Percentiles rank a stretch among this genome's conserved stretches.
Evolutionary conservation across 2,329 filamentous ascomycete genomes (phyloP).

Genomic region (Coniella lustricola): DNA sequence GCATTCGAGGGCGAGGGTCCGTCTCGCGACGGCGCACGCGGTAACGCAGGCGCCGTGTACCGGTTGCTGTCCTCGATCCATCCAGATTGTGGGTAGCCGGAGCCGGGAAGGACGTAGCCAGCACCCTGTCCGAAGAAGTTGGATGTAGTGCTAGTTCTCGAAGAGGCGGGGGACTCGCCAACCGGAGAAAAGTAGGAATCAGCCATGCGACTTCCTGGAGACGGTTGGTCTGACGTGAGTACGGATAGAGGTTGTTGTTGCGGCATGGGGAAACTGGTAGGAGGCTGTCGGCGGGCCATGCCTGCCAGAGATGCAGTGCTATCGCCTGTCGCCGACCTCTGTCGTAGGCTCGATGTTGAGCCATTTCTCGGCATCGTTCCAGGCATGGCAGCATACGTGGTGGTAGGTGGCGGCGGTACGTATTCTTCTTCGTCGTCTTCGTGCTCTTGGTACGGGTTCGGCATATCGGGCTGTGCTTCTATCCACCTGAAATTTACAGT

Average conservation of each 20-base stretch:
- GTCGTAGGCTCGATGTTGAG: conserved; percentile 68
- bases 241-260: conserved; percentile 57
- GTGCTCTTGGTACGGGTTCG: conserved; percentile 72
- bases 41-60: conserved; percentile 83
- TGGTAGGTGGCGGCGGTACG: conserved; percentile 16
- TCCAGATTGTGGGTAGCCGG: conserved; percentile 58
- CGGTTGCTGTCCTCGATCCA: conserved; percentile 72
- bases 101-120: conserved; percentile 64
- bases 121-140: conserved; percentile 56
- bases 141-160: conserved; percentile 67
- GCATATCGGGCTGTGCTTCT: conserved; percentile 58
- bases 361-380: conserved; percentile 55
- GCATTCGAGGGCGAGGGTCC: conserved; percentile 57
- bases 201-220: conserved; percentile 54
- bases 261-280: conserved; percentile 62
- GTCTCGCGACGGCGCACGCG: conserved; percentile 72
- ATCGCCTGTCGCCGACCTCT: conserved; percentile 69
- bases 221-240: conserved; percentile 49
- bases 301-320: conserved; percentile 53
- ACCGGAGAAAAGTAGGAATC: conserved; percentile 93
- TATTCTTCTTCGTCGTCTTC: conserved; percentile 56
- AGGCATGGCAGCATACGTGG: conserved; percentile 23
- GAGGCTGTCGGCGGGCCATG: conserved; percentile 49
- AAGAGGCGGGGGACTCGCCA: conserved; percentile 69
- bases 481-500: conserved; percentile 78